Evolutionary conservation across 345 rosid species (phyloP).

Genomic region (Geranium brycei): DNA sequence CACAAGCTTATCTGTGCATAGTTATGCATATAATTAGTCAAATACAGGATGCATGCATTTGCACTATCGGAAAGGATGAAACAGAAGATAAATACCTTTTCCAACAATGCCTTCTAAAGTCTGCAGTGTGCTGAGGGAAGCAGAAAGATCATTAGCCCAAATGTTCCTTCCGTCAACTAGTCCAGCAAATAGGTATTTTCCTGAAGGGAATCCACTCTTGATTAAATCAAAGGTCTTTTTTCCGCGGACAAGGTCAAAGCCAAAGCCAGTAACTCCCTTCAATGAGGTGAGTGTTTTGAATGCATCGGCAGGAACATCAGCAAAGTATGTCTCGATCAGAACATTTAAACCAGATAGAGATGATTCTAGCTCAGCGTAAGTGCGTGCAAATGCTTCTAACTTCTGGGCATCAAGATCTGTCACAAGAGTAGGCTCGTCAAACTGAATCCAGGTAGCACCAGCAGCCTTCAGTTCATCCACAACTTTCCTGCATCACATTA

Average conservation of each 20-base stretch:
- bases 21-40: too few species aligned
- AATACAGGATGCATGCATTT: too few species aligned
- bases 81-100: slow-evolving; percentile 37
- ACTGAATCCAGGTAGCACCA: slow-evolving; percentile 93
- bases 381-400: slow-evolving; percentile 66
- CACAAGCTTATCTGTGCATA: slow-evolving; percentile 63
- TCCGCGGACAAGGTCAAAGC: slow-evolving; percentile 89
- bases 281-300: slow-evolving; percentile 66
- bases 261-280: slow-evolving; percentile 77
- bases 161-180: slow-evolving; percentile 97
- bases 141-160: slow-evolving; percentile 94
- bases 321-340: slow-evolving; percentile 84
- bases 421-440: slow-evolving; percentile 84
- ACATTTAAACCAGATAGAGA: slow-evolving; percentile 74
- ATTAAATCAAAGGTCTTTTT: slow-evolving; percentile 65
- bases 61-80: background rate
- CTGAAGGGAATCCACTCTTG: slow-evolving; percentile 64
- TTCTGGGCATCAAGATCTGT: slow-evolving; percentile 82
- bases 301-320: slow-evolving; percentile 75
- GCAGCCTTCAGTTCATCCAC: slow-evolving; percentile 82
- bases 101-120: slow-evolving; percentile 67
- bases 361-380: slow-evolving; percentile 68
- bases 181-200: slow-evolving; percentile 89
- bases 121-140: slow-evolving; percentile 47
- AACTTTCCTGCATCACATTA: slow-evolving; percentile 49